These are phyloP conservation scores for Acer saccharum DNA, from an alignment of 345 rosid species.

Conservation along the genomic window DNA sequence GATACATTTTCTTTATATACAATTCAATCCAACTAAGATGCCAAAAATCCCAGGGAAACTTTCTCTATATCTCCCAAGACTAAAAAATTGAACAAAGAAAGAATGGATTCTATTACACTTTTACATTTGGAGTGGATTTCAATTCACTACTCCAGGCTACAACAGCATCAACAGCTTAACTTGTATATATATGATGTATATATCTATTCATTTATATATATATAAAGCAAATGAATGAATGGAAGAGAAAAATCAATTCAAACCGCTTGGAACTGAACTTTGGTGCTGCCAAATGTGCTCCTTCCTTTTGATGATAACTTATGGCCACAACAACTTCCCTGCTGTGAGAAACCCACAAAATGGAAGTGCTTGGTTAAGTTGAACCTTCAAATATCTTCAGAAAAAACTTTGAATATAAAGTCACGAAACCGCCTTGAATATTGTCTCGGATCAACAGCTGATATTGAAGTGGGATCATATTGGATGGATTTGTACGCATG, in stretches of 20 bases:
- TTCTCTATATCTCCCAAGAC: not conserved
- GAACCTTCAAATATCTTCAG: slow-evolving; percentile 49
- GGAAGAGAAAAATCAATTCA: not conserved
- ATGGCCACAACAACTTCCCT: not conserved
- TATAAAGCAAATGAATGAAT: not conserved
- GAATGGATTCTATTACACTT: not conserved
- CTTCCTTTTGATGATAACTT: no score
- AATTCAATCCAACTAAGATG: not conserved
- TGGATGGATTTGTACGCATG: slow-evolving; percentile 88
- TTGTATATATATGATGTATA: not conserved
- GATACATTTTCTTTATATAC: not conserved
- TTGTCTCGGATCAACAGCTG: slow-evolving; percentile 85
- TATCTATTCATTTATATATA: not conserved
- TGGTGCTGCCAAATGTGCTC: no score
- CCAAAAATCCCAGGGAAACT: slow-evolving; percentile 6
- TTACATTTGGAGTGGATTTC: not conserved
- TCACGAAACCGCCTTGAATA: slow-evolving; percentile 85
- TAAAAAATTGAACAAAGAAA: not conserved
- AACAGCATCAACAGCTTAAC: not conserved
- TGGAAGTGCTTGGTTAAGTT: not conserved
- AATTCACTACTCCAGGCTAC: not conserved
- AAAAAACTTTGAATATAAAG: slow-evolving; percentile 66
- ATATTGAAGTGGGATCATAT: slow-evolving; percentile 80
- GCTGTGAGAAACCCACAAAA: not conserved
- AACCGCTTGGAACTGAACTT: not conserved